Evolutionary conservation across 2,329 filamentous ascomycete genomes (phyloP), one percentile per base, ranked within the genome.

Genomic region (Aspergillus sp.): DNA sequence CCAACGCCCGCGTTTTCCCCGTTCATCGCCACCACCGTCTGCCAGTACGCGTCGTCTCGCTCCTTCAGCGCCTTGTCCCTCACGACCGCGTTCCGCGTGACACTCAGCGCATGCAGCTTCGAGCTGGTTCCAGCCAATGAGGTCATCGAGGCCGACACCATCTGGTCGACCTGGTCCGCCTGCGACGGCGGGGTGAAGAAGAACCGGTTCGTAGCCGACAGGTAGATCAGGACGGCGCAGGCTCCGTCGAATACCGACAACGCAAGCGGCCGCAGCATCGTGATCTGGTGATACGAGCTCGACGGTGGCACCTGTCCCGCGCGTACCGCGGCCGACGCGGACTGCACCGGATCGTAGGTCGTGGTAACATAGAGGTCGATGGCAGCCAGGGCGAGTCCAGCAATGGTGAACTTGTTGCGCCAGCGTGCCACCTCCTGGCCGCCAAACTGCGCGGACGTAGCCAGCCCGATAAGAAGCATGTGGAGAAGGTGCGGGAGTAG

Each of bases 401-500:
- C 66, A 11, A 86, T 64, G 4, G 80, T 77, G n/a, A 82, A 82
- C 8, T 73, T 67, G 4, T 64, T 72, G 32, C 88, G 75, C 80
- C 86, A 94, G 33, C 72, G 64, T 10, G 67, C 63, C 4, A 75
- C 79, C 36, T 79, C 72, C 24, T 63, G 60, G 14, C 82, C 82
- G 0, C 76, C 72, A 31, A 89, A 53, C 0, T 75, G 55, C 2
- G 72, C 66, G 0, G 82, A 86, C 0, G 89, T 96, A 1, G 75
- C 78, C 27, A 85, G 48, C 4, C 83, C 84, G 12, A 94, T 61
- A 29, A 80, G 59, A 34, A 75, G 60, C 31, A 94, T 70, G 61
- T 95, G 91, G 29, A 78, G 53, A 6, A 96, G 64, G 60, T 98
- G 89, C n/a, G 84, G 81, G 10, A 75, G 67, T 1, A 88, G 49